Percentiles rank a stretch among this genome's conserved stretches.
phyloP scores from a whole-genome alignment of 331 rosid species.

The Phaseolus coccineus region DNA sequence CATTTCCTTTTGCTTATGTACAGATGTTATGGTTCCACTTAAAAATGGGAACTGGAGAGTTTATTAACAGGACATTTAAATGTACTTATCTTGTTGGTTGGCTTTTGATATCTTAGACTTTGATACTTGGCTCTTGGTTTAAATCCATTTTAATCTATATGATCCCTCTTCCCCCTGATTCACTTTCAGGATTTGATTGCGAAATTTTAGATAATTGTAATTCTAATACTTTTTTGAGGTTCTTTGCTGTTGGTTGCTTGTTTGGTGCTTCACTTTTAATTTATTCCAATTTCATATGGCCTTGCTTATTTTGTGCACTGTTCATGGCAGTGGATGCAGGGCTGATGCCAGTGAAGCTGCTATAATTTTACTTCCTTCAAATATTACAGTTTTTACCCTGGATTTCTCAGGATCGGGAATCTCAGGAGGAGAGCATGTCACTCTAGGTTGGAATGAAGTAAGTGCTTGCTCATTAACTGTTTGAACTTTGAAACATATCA shows the following conservation, averaged over 20 bases:
- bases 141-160: background rate
- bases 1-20: background rate
- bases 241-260: slow-evolving; percentile 26
- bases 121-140: background rate
- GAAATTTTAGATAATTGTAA: slow-evolving; percentile 6
- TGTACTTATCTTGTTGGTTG: slow-evolving; percentile 3
- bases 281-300: slow-evolving; percentile 2
- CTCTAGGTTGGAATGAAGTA: slow-evolving; percentile 97
- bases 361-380: slow-evolving; percentile 86
- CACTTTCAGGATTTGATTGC: background rate
- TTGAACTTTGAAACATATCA: slow-evolving; percentile 25
- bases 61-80: no score
- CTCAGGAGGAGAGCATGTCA: slow-evolving; percentile 96
- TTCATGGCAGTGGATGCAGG: slow-evolving; percentile 88
- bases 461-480: slow-evolving; percentile 44
- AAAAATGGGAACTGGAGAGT: no score
- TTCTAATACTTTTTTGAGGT: slow-evolving; percentile 1
- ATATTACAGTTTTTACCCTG: slow-evolving; percentile 89
- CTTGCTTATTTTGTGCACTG: slow-evolving; percentile 46
- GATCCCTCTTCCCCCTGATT: background rate
- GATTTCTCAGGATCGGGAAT: slow-evolving; percentile 98
- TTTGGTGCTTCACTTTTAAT: slow-evolving; percentile 12
- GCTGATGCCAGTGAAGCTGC: slow-evolving; percentile 99
- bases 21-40: background rate
- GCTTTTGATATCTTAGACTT: slow-evolving; percentile 1